Conservation (phyloP, 202 grass and related monocot species). For the Brachypodium distachyon region DNA sequence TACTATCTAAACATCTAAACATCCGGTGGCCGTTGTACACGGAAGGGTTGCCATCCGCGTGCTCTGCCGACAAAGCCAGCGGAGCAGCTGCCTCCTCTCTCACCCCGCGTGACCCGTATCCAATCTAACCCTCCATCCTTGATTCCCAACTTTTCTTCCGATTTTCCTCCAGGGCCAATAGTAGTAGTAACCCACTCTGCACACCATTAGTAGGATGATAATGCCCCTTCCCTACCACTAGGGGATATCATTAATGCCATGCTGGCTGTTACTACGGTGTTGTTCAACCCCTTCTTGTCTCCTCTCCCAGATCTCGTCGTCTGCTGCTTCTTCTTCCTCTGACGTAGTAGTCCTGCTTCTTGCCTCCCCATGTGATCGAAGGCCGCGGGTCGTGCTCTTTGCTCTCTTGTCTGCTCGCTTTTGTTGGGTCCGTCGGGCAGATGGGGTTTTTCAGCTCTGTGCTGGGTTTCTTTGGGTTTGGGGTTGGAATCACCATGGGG, state of each 20-base stretch:
- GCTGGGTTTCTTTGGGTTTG: conserved; percentile 64
- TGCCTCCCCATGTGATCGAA: conserved; percentile 10
- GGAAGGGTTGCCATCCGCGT: neutral
- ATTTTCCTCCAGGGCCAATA: neutral
- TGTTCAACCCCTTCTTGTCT: neutral
- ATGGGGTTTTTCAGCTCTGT: conserved; percentile 67
- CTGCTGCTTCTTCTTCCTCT: neutral
- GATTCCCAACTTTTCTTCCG: neutral
- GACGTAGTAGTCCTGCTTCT: neutral
- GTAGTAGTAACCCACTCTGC: neutral
- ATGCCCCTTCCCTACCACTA: too few species aligned
- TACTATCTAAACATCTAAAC: neutral
- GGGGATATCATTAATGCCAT: neutral
- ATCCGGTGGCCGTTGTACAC: neutral
- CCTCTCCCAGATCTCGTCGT: neutral
- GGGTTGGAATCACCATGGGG: conserved; percentile 39
- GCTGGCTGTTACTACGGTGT: neutral
- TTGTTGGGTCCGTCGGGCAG: neutral
- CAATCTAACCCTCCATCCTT: neutral
- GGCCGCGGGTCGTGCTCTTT: neutral
- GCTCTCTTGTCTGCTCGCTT: neutral
- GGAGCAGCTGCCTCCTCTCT: neutral
- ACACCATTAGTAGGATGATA: conserved; percentile 10
- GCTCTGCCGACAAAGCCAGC: neutral
- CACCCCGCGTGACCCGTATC: too few species aligned